phyloP scores from a whole-genome alignment of 1,139 yeast species.

The Saccharomycopsis phalli region DNA sequence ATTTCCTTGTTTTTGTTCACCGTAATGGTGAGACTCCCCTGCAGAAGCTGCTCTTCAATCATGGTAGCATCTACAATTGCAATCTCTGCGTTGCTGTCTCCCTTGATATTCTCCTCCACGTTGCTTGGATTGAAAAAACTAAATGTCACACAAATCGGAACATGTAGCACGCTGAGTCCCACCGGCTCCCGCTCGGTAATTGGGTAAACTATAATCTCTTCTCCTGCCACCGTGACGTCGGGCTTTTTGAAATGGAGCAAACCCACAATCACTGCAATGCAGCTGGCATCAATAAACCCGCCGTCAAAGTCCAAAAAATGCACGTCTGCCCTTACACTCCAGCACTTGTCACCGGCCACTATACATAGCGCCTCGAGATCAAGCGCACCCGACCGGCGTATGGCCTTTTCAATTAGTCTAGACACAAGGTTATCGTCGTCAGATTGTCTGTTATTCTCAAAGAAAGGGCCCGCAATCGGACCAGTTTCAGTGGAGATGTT shows the following conservation, averaged over 20 bases:
- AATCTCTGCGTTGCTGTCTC: constrained; percentile 41
- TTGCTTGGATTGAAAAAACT: constrained; percentile 67
- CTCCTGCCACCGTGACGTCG: constrained; percentile 69
- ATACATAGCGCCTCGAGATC: constrained; percentile 88
- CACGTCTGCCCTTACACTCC: constrained; percentile 85
- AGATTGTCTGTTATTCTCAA: constrained; percentile 63
- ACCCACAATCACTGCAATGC: constrained; percentile 84
- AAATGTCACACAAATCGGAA: constrained; percentile 87
- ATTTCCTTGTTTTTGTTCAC: constrained; percentile 83
- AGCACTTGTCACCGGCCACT: constrained; percentile 82
- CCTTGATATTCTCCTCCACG: constrained; percentile 42
- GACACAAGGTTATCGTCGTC: constrained; percentile 67
- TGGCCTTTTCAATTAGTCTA: constrained; percentile 82
- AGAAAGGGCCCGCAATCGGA: constrained; percentile 81
- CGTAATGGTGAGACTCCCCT: constrained; percentile 77
- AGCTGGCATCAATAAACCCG: constrained; percentile 81
- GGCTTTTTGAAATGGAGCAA: constrained; percentile 77
- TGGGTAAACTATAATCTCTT: constrained; percentile 59
- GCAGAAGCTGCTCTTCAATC: constrained; percentile 68
- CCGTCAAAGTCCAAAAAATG: constrained; percentile 89
- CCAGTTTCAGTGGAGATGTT: constrained; percentile 77
- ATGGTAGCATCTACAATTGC: constrained; percentile 68
- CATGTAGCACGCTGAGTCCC: constrained; percentile 73
- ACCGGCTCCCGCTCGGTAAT: constrained; percentile 79
- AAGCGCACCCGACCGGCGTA: constrained; percentile 79